Evolutionary conservation across 1,284 basidiomycete genomes (phyloP).

Genomic region (Chalciporus piperatoides): DNA sequence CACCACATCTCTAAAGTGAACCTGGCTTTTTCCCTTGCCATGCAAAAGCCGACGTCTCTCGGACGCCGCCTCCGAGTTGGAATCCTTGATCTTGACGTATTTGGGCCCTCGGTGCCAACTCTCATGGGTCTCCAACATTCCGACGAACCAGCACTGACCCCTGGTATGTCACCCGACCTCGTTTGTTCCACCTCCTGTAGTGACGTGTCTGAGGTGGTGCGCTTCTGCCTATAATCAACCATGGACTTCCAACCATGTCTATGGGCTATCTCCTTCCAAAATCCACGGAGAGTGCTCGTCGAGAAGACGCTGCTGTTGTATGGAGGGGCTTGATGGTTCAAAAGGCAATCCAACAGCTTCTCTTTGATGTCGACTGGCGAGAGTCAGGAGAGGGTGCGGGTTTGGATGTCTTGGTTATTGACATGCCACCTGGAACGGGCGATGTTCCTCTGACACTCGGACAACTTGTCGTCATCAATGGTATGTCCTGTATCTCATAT

Average conservation of each 20-base stretch:
- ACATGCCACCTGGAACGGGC: constrained; percentile 97
- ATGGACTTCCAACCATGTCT: constrained; percentile 93
- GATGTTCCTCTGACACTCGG: constrained; percentile 93
- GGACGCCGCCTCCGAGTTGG: constrained; percentile 64
- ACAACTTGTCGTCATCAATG: constrained; percentile 86
- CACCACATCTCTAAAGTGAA: constrained; percentile 54
- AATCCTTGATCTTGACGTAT: constrained; percentile 92
- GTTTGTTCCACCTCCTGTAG: background rate
- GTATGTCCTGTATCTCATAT: constrained; percentile 39
- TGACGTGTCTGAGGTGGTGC: constrained; percentile 55
- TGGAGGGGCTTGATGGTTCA: constrained; percentile 99
- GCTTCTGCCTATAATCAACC: constrained; percentile 82
- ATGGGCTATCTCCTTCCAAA: constrained; percentile 85
- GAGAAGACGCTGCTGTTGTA: constrained; percentile 63
- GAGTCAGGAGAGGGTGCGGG: constrained; percentile 38
- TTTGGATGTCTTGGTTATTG: constrained; percentile 87
- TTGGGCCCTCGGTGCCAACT: constrained; percentile 94
- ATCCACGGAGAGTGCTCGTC: constrained; percentile 18
- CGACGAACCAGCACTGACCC: constrained; percentile 79
- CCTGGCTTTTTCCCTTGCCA: constrained; percentile 72
- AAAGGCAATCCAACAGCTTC: constrained; percentile 94
- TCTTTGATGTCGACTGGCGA: constrained; percentile 96
- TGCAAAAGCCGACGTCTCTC: constrained; percentile 31
- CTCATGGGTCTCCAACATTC: constrained; percentile 86
- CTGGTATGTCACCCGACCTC: constrained; percentile 42